Evolutionary conservation across 176 grass and related monocot species (phyloP), one percentile per base, ranked within the genome.

Genomic region (Rhynchospora pubera): DNA sequence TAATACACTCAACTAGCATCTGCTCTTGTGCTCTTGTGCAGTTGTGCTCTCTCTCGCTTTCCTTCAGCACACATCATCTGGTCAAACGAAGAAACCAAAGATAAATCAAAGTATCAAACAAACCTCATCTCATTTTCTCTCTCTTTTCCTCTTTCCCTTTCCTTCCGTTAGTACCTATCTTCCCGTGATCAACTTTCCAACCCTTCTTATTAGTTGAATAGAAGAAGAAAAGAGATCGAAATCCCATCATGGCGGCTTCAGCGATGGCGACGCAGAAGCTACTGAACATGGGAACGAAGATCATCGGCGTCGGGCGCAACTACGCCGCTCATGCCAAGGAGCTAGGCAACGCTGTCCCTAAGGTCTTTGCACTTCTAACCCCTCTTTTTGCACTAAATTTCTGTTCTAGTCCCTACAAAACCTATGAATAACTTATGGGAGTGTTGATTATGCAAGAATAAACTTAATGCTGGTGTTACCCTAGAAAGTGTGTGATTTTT

Each of bases 241-340:
- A 64, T 21, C 66, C 63, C 64, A 71, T 32, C 42, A 86, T 84
- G 83, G 86, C 84, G 61, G 66, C 92, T 57, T 65, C 86, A 24
- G 86, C 85, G 66, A 83, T 85, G 84, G 84, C 78, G 10, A 55
- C 70, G 56, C 90, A 90, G 81, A 90, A 83, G 89, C 87, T 98
- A 32, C 87, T 98, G 0, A 72, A 84, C 64, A 83, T 67, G 62
- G 93, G 89, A 68, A 98, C 96, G 21, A 98, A 98, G 84, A 95
- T 99, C 79, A 80, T 98, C 21, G 92, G 78, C 32, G 96, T 95
- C 9, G 96, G 92, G 0, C 89, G 96, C 14, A 99, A 93, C 87
- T 99, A 91, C 82, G 65, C 69, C 12, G 87, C 87, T 75, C 92
- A 95, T 81, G 92, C 90, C 74, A 98, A 98, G 87, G 92, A 98